Percentiles rank a stretch among this genome's conserved stretches.
Evolutionary conservation across 2,329 filamentous ascomycete genomes (phyloP).

Genomic region (Aspergillus transmontanensis): DNA sequence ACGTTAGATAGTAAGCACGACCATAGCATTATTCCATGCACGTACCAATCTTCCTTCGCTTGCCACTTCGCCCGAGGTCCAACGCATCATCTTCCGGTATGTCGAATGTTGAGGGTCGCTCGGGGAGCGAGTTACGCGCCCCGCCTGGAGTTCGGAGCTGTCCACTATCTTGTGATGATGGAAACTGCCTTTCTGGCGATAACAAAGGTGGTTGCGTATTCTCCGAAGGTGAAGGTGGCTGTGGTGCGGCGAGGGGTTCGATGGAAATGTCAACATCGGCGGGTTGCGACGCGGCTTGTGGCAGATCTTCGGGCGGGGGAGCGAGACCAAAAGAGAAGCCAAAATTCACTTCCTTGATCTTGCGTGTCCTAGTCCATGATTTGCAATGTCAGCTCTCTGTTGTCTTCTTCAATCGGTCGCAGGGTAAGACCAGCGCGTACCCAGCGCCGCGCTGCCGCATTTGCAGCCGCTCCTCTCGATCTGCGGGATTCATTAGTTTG

Average conservation of each 20-base stretch:
- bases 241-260: conserved; percentile 22
- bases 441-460: conserved; percentile 61
- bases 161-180: conserved; percentile 15
- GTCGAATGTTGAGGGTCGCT: conserved; percentile 39
- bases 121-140: conserved; percentile 34
- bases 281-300: conserved; percentile 31
- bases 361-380: conserved; percentile 45
- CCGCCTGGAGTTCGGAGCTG: conserved; percentile 31
- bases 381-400: conserved; percentile 26
- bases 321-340: conserved; percentile 51
- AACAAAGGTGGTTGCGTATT: conserved; percentile 12
- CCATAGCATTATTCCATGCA: neutral
- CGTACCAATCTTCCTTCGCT: conserved; percentile 38
- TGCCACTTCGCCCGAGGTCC: conserved; percentile 31
- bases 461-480: conserved; percentile 57
- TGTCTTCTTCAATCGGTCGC: conserved; percentile 16
- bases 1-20: neutral
- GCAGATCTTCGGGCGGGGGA: conserved; percentile 19
- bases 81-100: conserved; percentile 35
- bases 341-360: conserved; percentile 52
- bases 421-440: conserved; percentile 44
- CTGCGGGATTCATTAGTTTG: conserved; percentile 30
- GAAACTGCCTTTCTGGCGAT: conserved; percentile 21
- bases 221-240: conserved; percentile 16
- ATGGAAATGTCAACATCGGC: conserved; percentile 20